These are phyloP conservation scores for Fusarium sp. DNA, from an alignment of 2,329 filamentous ascomycete genomes.

Conservation along the genomic window DNA sequence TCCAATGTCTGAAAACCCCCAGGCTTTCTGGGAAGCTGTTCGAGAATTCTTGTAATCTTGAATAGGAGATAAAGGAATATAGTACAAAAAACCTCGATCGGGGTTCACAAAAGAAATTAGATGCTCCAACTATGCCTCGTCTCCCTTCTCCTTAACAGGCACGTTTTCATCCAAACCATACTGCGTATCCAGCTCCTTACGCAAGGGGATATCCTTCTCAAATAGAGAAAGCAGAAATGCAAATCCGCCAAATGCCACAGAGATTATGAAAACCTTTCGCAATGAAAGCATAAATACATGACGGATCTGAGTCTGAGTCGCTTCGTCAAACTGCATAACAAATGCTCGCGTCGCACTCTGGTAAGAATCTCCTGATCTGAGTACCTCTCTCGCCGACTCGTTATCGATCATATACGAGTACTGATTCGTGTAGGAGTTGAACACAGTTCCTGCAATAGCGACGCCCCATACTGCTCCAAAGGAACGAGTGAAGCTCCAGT, in stretches of 20 bases:
- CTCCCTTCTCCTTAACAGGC: neutral
- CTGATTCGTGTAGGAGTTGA: conserved; percentile 50
- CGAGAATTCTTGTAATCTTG: conserved; percentile 64
- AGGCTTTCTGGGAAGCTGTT: conserved; percentile 75
- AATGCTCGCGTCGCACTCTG: conserved; percentile 46
- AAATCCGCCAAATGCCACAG: conserved; percentile 37
- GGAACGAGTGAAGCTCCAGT: conserved; percentile 59
- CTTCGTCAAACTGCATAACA: conserved; percentile 38
- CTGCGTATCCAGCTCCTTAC: conserved; percentile 48
- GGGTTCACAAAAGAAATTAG: neutral
- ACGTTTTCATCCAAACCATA: conserved; percentile 45
- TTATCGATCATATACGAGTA: conserved; percentile 44
- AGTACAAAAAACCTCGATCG: neutral
- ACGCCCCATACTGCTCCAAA: conserved; percentile 62
- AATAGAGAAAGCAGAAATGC: conserved; percentile 45
- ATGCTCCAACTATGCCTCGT: neutral
- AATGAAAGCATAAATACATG: conserved; percentile 46
- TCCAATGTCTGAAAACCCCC: conserved; percentile 84
- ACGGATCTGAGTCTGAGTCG: conserved; percentile 39
- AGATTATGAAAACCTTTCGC: conserved; percentile 44
- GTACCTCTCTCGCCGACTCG: conserved; percentile 19
- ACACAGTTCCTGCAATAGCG: conserved; percentile 59
- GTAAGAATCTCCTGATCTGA: conserved; percentile 49
- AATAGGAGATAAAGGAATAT: neutral
- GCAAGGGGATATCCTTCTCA: conserved; percentile 46